These are phyloP conservation scores for Orbilia brochopaga DNA, from an alignment of 2,329 filamentous ascomycete genomes.

Conservation along the genomic window DNA sequence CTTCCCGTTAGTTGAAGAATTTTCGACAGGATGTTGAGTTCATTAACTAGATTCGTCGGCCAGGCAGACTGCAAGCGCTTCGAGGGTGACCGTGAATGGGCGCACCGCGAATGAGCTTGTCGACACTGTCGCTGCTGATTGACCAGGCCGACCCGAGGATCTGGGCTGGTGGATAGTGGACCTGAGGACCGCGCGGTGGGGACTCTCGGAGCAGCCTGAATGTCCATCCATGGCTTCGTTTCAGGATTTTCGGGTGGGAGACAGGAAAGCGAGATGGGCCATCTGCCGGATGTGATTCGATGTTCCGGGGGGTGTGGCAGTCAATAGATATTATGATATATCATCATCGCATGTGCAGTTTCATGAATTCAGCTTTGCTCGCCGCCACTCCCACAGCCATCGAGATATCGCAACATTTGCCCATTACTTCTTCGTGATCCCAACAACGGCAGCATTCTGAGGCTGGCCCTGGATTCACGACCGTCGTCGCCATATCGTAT, in stretches of 20 bases:
- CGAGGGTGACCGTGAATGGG: slow-evolving; percentile 5
- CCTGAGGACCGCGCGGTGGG: slow-evolving; percentile 33
- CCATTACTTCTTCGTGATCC: neutral
- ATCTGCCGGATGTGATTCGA: slow-evolving; percentile 2
- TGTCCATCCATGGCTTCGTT: slow-evolving; percentile 1
- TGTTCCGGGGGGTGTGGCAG: too few species aligned
- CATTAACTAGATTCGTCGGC: slow-evolving; percentile 1
- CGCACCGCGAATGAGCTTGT: neutral
- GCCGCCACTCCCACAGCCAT: too few species aligned
- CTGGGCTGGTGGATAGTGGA: slow-evolving; percentile 41
- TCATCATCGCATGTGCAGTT: too few species aligned
- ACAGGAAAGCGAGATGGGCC: neutral
- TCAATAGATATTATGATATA: too few species aligned
- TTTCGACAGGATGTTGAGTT: neutral
- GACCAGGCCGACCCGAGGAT: slow-evolving; percentile 50
- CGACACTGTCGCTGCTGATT: slow-evolving; percentile 18
- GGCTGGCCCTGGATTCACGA: neutral
- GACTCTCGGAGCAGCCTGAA: slow-evolving; percentile 22
- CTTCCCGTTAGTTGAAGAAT: slow-evolving; percentile 4
- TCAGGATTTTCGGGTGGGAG: neutral
- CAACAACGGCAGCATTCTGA: neutral
- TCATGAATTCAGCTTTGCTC: too few species aligned
- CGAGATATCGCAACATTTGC: too few species aligned
- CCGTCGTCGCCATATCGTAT: neutral
- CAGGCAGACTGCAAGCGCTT: slow-evolving; percentile 37